Percentiles rank a stretch among this genome's conserved stretches.
phyloP scores from a whole-genome alignment of 805 yeast species.

The Candida insectalens region DNA sequence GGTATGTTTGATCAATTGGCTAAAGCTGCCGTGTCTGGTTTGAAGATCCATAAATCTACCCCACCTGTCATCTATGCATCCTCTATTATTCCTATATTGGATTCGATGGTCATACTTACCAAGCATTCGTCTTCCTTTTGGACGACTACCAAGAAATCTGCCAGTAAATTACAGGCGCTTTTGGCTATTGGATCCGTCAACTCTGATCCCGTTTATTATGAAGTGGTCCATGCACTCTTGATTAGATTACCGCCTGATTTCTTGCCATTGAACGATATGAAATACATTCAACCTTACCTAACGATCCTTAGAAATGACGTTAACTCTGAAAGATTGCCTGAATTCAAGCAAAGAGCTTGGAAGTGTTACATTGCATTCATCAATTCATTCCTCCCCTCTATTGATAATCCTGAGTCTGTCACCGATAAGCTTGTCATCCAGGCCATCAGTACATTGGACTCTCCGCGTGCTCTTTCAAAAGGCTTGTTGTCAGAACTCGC shows the following conservation, averaged over 20 bases:
- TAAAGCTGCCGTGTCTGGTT: conserved; percentile 33
- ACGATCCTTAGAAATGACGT: conserved; percentile 13
- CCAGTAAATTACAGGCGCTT: conserved; percentile 34
- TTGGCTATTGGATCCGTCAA: conserved; percentile 44
- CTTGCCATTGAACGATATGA: conserved; percentile 5
- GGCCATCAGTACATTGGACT: conserved; percentile 11
- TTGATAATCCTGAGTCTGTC: conserved; percentile 3
- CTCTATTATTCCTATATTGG: conserved; percentile 38
- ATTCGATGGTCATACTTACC: conserved; percentile 34
- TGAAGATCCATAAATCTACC: conserved; percentile 25
- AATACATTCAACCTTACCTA: conserved; percentile 6
- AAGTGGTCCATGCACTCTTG: conserved; percentile 10
- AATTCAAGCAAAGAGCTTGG: conserved; percentile 20
- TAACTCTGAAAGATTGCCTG: conserved; percentile 13
- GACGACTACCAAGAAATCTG: conserved; percentile 36
- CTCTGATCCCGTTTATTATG: conserved; percentile 43
- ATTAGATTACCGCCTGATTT: conserved; percentile 14
- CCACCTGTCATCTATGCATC: conserved; percentile 35
- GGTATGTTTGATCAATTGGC: conserved; percentile 31
- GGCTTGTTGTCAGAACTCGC: conserved; percentile 6
- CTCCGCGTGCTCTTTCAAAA: conserved; percentile 8
- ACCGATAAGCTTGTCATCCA: conserved; percentile 6
- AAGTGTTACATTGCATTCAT: conserved; percentile 9
- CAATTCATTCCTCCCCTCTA: background rate
- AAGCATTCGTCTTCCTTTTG: conserved; percentile 42